Evolutionary conservation across 257 asterid species (phyloP), one percentile per base, ranked within the genome.

Genomic region (Solanum medicagineum): DNA sequence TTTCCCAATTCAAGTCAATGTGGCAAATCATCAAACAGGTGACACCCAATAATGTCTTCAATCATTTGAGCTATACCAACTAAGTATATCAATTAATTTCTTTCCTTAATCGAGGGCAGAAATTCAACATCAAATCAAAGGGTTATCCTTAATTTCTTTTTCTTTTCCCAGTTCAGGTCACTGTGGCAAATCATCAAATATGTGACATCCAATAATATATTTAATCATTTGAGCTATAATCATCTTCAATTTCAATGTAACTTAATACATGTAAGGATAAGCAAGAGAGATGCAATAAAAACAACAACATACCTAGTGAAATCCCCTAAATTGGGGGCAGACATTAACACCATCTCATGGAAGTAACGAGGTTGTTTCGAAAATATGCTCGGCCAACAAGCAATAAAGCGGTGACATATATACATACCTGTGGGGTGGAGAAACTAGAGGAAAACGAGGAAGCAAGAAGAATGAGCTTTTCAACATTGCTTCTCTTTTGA

Each of bases 381-480:
- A n/a, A n/a, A 59, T 12, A 59, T 2, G 29, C 29, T 59, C 66
- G 7, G 29, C 26, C 10, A 59, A 36, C 20, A 60, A 60, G 63
- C 9, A 51, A 11, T 53, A 26, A 29, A 8, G 87, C 13, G 54
- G 75, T 79, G 40, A 80, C 60, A 66, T 8, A 57, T 29, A 63
- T 10, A 71, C 32, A 51, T 86, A 92, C 97, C 97, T 89, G 44
- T 89, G 47, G 22, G 75, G 56, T 68, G 53, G 66, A 59, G 62
- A 24, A 57, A 84, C 51, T 55, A 70, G 17, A 51, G 84, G 17
- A 57, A 86, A 63, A 63, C 88, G 86, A 86, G 95, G 94, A 83
- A 90, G 86, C 84, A 51, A 70, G 82, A 87, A 66, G 63, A 77
- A 84, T 17, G 89, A 83, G 87, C 85, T 87, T 87, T 88, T 88